Conservation (phyloP, 306 rosid genomes). For the Fragaria nilgerrensis region DNA sequence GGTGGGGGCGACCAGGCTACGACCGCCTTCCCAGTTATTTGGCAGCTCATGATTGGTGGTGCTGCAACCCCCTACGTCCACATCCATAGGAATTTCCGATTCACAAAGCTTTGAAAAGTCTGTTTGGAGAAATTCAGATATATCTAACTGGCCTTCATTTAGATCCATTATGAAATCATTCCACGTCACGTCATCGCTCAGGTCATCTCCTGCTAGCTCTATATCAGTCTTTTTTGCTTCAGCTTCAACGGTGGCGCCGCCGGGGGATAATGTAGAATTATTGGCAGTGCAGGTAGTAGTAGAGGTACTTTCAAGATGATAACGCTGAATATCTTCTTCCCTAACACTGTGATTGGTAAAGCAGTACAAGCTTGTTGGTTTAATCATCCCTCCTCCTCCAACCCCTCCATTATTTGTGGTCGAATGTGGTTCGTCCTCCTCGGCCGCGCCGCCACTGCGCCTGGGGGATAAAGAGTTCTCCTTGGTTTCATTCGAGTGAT, state of each 20-base stretch:
- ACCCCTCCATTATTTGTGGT: neutral
- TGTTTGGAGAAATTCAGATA: slow-evolving; percentile 22
- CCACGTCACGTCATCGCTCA: neutral
- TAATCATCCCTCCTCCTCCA: neutral
- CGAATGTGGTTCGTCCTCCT: neutral
- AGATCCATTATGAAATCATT: slow-evolving; percentile 17
- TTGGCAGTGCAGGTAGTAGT: neutral
- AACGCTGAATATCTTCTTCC: neutral
- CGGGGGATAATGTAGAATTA: neutral
- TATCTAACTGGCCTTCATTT: neutral
- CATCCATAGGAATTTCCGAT: neutral
- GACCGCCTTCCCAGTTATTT: neutral
- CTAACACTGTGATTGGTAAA: neutral
- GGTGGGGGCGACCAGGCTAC: neutral
- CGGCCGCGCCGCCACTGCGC: neutral
- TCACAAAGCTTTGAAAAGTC: slow-evolving; percentile 18
- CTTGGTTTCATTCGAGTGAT: neutral
- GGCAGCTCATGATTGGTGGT: neutral
- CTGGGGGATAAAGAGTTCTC: neutral
- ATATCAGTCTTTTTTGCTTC: slow-evolving; percentile 10
- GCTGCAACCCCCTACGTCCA: slow-evolving; percentile 4
- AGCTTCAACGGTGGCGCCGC: neutral
- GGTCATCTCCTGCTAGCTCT: neutral
- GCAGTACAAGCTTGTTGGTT: neutral
- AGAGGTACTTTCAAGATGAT: neutral